Evolutionary conservation across 2,329 filamentous ascomycete species (phyloP).

Genomic region (Nemania abortiva): DNA sequence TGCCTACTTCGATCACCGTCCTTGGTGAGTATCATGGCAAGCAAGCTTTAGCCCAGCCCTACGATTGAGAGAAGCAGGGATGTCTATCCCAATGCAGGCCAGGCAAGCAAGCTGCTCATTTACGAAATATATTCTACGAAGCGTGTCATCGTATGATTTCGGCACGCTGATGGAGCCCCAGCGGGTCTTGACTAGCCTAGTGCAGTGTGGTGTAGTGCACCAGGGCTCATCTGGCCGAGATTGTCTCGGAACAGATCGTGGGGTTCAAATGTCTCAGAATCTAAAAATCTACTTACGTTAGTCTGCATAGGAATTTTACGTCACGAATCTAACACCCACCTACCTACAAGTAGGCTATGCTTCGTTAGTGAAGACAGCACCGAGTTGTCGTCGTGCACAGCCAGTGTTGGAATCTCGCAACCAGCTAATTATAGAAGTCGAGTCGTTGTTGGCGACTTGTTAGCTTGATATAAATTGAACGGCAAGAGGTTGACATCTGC

Average conservation of each 20-base stretch:
- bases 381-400: background rate
- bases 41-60: constrained; percentile 29
- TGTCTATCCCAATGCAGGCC: constrained; percentile 14
- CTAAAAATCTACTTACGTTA: background rate
- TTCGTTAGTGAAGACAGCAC: background rate
- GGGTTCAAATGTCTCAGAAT: constrained; percentile 12
- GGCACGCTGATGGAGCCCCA: constrained; percentile 4
- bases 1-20: background rate
- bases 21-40: background rate
- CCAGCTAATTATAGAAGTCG: constrained; percentile 7
- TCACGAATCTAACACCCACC: background rate
- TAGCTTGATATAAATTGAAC: constrained; percentile 7
- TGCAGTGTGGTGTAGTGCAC: background rate
- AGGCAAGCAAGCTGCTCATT: constrained; percentile 6
- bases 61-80: constrained; percentile 29
- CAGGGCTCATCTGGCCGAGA: constrained; percentile 7
- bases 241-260: constrained; percentile 11
- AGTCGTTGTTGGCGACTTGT: background rate
- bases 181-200: constrained; percentile 5
- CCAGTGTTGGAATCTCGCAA: background rate
- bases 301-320: background rate
- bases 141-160: constrained; percentile 32
- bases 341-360: background rate
- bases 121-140: constrained; percentile 11
- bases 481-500: background rate